Base-by-base conservation (phyloP, 768 basidiomycete genomes). In the Podaxis mareebaensis region DNA sequence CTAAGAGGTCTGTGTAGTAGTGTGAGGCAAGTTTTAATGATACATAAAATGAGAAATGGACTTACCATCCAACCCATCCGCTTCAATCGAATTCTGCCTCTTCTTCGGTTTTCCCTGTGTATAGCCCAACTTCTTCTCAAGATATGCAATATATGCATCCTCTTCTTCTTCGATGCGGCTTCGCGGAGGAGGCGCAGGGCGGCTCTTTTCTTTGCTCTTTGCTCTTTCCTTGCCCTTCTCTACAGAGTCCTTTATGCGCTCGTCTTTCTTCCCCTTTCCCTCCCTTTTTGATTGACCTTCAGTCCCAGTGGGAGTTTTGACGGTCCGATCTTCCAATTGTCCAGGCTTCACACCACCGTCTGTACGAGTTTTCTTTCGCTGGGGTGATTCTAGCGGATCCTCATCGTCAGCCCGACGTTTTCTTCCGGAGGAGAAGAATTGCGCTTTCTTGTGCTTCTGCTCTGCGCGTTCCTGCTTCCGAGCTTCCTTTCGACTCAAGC, bases 61-160 rank as follows among this genome's bases (percentile, higher is more conserved):
- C 81, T 28, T 70, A 94, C 96, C 96, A 68, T 90, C 92, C 15
- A 97, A 76, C 3, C 94, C 95, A 74, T 98, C 96, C 1, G 85
- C 86, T 42, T 87, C 89, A 38, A 81, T 71, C 0, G 75, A 77
- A 26, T 75, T 79, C 17, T 73, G 81, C 65, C 82, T 81, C 58
- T 78, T 76, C 61, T 78, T 74, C 60, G 77, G 75, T 60, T 77
- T 73, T 51, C 76, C 71, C 62, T 81, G 77, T 39, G 73, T 56
- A 68, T 88, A 79, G 3, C 91, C 88, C 17, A 97, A 82, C 72
- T 88, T 90, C 0, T 82, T 78, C 73, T 98, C 96, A 11, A 97
- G 77, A 75, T 91, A 88, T 0, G 87, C 82, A 49, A 98, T 97
- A 70, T 96, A 93, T 0, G 83, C 82, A 69, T 96, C 95, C 68